Base-by-base conservation (phyloP, 2,329 filamentous ascomycete species). In the Stachybotrys chlorohalonatus region DNA sequence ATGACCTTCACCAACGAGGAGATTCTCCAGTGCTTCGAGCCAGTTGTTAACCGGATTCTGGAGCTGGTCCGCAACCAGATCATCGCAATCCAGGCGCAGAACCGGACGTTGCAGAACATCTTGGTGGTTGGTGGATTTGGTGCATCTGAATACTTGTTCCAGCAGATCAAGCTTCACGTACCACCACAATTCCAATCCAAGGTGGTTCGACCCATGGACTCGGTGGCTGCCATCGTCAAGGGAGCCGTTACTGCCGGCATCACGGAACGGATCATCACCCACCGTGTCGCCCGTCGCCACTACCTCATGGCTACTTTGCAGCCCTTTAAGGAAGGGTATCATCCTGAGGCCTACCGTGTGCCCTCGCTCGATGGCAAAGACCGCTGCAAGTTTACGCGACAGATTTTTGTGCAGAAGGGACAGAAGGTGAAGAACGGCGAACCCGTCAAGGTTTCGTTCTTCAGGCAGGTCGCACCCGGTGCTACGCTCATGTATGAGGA, bases 1-100 rank as follows among this genome's bases (percentile, higher is more conserved):
- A 99, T 99, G 94, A 97, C 93, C 2, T 99, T 99, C 70, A 97
- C 92, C 58, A 97, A 99, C 69, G 94, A 97, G 74, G 94, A 99
- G 73, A 97, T 99, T 64, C 79, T 99, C 63, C 93, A 97, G 75
- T 97, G 94, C 76, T 99, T 97, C 70, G 93, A 97, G 77, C 94
- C 94, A 11, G 94, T 99, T 9, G 93, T 97, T 54, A 96, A 97
- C 77, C 83, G 94, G 55, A 97, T 99, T 68, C 76, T 97, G 63
- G 94, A 97, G 73, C 82, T 97, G 60, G 94, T 97, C 57, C 83
- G 93, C 62, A 97, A 97, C 74, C 94, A 99, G 74, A 97, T 99
- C 71, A 96, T 97, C 65, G 94, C 94, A 62, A 97, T 99, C 63
- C 94, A 97, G 75, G 93, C 93, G 6, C 94, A 97, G 74, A 97